Base-by-base conservation (phyloP, 805 yeast species). In the Starmerella bacillaris region DNA sequence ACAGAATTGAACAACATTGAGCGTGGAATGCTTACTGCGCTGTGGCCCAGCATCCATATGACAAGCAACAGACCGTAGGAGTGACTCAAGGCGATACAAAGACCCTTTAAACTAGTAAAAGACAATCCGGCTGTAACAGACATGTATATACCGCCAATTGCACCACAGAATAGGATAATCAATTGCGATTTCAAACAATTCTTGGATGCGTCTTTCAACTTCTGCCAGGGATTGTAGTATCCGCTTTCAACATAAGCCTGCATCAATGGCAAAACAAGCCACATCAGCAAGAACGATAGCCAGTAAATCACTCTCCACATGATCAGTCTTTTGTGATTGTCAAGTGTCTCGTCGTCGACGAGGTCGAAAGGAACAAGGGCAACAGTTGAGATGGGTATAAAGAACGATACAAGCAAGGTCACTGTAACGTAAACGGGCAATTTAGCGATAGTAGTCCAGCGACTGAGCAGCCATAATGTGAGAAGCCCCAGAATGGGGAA, bases 21-120 rank as follows among this genome's bases (percentile, higher is more conserved):
- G 38, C 78, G 62, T 0, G 93, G 92, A 2, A 78, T 60, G 30
- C 66, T 64, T 14, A 78, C 67, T 33, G 78, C 55, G 0, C 93
- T 92, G 52, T 79, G 84, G 2, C 86, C 78, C 78, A 80, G 72
- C 38, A 80, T 57, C 86, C 89, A 78, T 17, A 78, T 63, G 2
- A 86, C 83, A 22, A 80, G 49, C 2, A 74, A 61, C 49, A 80
- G 61, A 0, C 92, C 68, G 51, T 79, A 80, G 16, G 76, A 72
- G 51, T 80, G 89, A 1, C 89, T 70, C 8, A 77, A 47, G 0
- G 89, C 84, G 41, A 80, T 75, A 15, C 76, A 63, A 55, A 80
- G 64, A 21, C 73, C 64, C 51, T 73, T 75, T 44, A 80, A 55
- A 24, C 72, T 70, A 22, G 58, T 57, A 33, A 72, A 58, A 0